Percentiles rank a stretch among this genome's conserved stretches.
Conservation (phyloP, 169 alveolate species). For the Eimeria acervulina region DNA sequence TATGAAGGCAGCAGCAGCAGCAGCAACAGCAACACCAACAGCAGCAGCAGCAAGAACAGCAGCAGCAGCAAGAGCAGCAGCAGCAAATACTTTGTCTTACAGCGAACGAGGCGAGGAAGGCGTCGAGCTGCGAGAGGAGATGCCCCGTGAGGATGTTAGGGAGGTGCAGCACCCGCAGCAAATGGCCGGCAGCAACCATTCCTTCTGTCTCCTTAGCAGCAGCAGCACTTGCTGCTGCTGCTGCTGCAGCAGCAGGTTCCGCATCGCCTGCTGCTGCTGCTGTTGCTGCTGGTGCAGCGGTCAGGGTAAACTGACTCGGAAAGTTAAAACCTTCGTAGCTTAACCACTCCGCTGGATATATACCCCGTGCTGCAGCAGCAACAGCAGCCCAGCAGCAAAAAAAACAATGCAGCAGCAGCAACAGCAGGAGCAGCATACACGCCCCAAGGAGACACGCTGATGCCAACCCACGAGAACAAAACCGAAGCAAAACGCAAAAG, state of each 20-base stretch:
- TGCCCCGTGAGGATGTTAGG: neutral
- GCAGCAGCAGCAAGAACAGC: too few relatives aligned
- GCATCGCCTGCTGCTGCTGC: neutral
- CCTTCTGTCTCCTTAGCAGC: neutral
- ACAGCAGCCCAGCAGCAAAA: too few relatives aligned
- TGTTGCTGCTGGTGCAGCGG: neutral
- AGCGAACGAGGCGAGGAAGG: conserved; percentile 5
- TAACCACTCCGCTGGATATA: conserved; percentile 48
- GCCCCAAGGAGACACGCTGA: neutral
- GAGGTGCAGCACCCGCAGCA: conserved; percentile 51
- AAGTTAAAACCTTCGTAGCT: conserved; percentile 40
- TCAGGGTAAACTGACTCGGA: neutral
- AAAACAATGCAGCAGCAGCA: too few relatives aligned
- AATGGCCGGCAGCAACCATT: neutral
- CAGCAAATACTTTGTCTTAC: neutral
- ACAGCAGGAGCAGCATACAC: too few relatives aligned
- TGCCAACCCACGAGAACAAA: too few relatives aligned
- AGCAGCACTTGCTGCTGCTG: neutral
- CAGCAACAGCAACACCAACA: neutral
- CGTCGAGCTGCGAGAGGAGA: neutral
- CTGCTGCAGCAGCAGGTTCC: too few relatives aligned
- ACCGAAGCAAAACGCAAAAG: too few relatives aligned
- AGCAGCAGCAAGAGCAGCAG: too few relatives aligned
- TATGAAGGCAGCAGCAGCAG: neutral
- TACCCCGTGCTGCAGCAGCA: conserved; percentile 35